phyloP scores from a whole-genome alignment of 257 asterid species.

The Jacaranda mimosifolia region DNA sequence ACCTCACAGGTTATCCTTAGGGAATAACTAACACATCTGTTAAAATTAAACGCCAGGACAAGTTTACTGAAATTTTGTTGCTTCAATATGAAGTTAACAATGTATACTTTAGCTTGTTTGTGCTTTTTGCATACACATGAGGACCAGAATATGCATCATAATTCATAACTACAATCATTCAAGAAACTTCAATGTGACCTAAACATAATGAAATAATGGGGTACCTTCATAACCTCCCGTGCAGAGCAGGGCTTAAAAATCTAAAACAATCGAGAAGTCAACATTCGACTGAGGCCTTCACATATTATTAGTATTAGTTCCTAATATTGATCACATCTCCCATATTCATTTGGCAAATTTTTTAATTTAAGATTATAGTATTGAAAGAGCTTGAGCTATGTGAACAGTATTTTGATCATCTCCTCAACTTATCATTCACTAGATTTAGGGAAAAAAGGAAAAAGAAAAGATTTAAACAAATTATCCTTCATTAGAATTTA shows the following conservation, averaged over 20 bases:
- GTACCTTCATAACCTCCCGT: conserved; percentile 7
- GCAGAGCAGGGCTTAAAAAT: neutral
- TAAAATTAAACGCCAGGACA: neutral
- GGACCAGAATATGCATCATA: neutral
- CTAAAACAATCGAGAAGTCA: neutral
- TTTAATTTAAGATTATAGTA: neutral
- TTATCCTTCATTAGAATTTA: neutral
- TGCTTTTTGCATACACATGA: neutral
- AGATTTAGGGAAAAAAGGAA: neutral
- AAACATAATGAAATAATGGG: neutral
- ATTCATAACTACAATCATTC: neutral
- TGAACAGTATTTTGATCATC: neutral
- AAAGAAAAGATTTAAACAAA: neutral
- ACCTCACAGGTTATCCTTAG: neutral
- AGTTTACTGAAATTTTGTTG: neutral
- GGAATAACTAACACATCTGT: neutral
- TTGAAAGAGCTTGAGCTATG: neutral
- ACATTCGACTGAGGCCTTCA: neutral
- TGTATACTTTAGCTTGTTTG: neutral
- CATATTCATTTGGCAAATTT: neutral
- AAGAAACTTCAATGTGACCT: neutral
- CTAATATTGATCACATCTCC: neutral
- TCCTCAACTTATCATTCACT: neutral
- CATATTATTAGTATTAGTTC: neutral
- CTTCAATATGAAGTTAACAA: neutral